Conservation (phyloP, 2,329 filamentous ascomycete genomes). For the Colletotrichum sp. region DNA sequence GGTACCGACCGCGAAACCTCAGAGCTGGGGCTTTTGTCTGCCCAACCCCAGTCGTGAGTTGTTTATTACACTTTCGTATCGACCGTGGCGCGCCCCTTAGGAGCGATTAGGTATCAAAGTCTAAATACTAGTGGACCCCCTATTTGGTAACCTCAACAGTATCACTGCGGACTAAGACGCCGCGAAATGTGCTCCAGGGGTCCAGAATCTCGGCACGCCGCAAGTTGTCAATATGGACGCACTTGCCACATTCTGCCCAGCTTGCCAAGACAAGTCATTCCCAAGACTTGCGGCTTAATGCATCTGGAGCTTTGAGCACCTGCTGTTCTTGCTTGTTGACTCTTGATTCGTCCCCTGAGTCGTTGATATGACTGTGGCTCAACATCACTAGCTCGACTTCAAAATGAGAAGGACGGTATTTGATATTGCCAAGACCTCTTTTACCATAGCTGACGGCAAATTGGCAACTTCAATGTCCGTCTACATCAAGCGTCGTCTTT, state of each 20-base stretch:
- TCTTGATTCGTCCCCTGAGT: background rate
- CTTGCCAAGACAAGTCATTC: background rate
- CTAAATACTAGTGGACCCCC: background rate
- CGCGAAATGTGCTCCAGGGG: background rate
- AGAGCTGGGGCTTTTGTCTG: background rate
- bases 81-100: background rate
- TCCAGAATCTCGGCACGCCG: background rate
- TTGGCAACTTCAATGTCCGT: background rate
- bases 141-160: background rate
- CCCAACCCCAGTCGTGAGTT: background rate
- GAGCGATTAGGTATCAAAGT: background rate
- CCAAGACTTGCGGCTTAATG: background rate
- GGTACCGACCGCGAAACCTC: background rate
- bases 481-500: background rate
- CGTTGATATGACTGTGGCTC: background rate
- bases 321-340: background rate
- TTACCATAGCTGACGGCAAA: background rate
- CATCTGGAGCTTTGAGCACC: background rate
- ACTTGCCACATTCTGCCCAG: background rate
- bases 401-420: background rate
- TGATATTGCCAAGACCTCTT: background rate
- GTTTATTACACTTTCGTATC: background rate
- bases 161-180: background rate
- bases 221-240: background rate
- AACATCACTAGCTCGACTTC: background rate